Evolutionary conservation across 176 grass and related monocot genomes (phyloP).

Genomic region (Oryza punctata): DNA sequence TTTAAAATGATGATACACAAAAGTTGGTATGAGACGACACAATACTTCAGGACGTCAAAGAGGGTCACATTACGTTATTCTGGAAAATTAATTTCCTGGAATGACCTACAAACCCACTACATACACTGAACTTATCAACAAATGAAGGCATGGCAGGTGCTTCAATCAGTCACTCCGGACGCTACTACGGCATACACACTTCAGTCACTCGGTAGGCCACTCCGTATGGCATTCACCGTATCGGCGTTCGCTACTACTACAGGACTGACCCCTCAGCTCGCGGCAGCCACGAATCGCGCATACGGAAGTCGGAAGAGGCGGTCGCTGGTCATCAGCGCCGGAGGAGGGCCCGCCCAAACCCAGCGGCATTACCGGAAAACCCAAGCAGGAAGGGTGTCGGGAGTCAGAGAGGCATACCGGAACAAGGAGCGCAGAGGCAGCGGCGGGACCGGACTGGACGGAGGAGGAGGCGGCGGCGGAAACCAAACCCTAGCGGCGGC

Average conservation of each 20-base stretch:
- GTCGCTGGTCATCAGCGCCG: too few species aligned
- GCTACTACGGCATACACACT: not conserved
- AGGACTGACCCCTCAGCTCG: not conserved
- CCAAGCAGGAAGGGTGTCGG: not conserved
- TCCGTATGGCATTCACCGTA: not conserved
- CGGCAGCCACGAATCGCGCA: not conserved
- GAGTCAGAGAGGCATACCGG: not conserved
- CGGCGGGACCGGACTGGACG: not conserved
- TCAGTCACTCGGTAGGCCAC: not conserved
- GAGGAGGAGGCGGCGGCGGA: not conserved
- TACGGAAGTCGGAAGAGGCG: not conserved
- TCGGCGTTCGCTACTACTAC: not conserved
- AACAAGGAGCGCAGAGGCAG: too few species aligned
- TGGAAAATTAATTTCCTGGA: not conserved
- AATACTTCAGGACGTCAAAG: not conserved
- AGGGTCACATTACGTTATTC: not conserved
- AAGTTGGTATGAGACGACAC: not conserved
- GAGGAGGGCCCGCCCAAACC: not conserved
- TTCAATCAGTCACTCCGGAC: not conserved
- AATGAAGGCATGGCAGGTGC: not conserved
- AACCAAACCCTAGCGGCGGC: conserved; percentile 20
- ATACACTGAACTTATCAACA: not conserved
- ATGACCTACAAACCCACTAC: not conserved
- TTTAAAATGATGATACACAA: not conserved
- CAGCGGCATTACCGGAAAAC: not conserved